Conservation (phyloP, 805 yeast species). For the Kazachstania psychrophila region DNA sequence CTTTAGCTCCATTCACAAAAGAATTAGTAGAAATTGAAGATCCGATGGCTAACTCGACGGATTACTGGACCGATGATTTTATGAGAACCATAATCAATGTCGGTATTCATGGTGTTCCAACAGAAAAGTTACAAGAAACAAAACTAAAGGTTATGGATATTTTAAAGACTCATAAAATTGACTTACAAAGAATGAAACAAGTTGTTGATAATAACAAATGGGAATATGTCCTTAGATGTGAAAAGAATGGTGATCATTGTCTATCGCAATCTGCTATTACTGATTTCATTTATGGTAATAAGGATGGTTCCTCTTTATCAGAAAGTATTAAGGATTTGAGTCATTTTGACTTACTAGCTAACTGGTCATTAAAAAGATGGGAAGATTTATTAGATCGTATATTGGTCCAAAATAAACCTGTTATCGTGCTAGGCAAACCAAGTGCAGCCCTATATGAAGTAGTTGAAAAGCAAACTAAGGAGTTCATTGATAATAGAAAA, state of each 20-base stretch:
- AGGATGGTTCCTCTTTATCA: constrained; percentile 48
- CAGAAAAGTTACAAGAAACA: constrained; percentile 47
- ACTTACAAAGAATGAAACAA: constrained; percentile 56
- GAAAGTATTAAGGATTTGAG: constrained; percentile 45
- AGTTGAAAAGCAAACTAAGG: constrained; percentile 43
- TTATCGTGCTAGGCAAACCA: constrained; percentile 64
- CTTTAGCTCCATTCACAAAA: constrained; percentile 66
- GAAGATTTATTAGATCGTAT: constrained; percentile 39
- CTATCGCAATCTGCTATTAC: constrained; percentile 60
- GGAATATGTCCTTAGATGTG: constrained; percentile 52
- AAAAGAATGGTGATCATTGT: constrained; percentile 46
- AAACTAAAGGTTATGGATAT: constrained; percentile 43
- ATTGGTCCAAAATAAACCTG: constrained; percentile 54
- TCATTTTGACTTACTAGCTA: constrained; percentile 43
- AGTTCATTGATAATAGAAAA: constrained; percentile 41
- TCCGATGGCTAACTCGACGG: constrained; percentile 69
- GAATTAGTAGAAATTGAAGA: constrained; percentile 70
- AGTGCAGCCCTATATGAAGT: constrained; percentile 44
- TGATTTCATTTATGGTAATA: constrained; percentile 73
- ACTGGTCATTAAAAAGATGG: constrained; percentile 70
- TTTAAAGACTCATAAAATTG: constrained; percentile 51
- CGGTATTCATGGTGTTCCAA: constrained; percentile 65
- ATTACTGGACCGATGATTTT: constrained; percentile 67
- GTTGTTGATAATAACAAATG: constrained; percentile 56
- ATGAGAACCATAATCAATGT: constrained; percentile 48